Evolutionary conservation across 768 basidiomycete species (phyloP), one percentile per base, ranked within the genome.

Genomic region (Pleurotus giganteus): DNA sequence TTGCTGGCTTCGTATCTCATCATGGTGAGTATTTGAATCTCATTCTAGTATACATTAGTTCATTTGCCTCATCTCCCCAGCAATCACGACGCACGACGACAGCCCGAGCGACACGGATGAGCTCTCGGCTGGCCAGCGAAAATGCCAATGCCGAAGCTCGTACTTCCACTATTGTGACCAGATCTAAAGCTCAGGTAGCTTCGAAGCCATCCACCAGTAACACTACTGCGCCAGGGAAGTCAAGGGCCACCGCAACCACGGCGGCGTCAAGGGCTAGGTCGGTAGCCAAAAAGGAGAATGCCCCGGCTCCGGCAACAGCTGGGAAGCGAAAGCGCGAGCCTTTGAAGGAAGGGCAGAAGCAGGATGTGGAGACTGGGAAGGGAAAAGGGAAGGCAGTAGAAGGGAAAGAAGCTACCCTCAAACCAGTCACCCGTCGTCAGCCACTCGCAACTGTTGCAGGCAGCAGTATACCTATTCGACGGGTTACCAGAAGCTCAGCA

Each of bases 311-410:
- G 13, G 19, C n/a, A 4, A 13, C 29, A 19, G 34, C 49, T 11
- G 49, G 36, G 31, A 51, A 51, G 12, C 31, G 49, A n/a, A 51
- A 51, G 26, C 31, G 49, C 7, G 34, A 51, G 11, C 32, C 49
- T 17, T 8, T 26, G 13, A 24, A 29, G 11, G 49, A 51, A 26
- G 34, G 15, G 4, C 13, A 15, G 44, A 23, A 34, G 58, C 57
- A 31, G 57, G 23, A 13, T 7, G 39, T 17, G 9, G 31, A 54
- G 17, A 59, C 52, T 21, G 58, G 54, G 52, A 86, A 84, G 67
- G 77, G 74, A 15, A 85, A 84, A 68, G 72, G 62, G 60, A 74
- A 72, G 57, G 75, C 72, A 52, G 69, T 68, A 29, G 67, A 67
- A 29, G 67, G 72, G 55, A 59, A 51, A 24, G 59, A 47, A 23